phyloP scores from a whole-genome alignment of 768 basidiomycete genomes.

The Boletus rex-veris region DNA sequence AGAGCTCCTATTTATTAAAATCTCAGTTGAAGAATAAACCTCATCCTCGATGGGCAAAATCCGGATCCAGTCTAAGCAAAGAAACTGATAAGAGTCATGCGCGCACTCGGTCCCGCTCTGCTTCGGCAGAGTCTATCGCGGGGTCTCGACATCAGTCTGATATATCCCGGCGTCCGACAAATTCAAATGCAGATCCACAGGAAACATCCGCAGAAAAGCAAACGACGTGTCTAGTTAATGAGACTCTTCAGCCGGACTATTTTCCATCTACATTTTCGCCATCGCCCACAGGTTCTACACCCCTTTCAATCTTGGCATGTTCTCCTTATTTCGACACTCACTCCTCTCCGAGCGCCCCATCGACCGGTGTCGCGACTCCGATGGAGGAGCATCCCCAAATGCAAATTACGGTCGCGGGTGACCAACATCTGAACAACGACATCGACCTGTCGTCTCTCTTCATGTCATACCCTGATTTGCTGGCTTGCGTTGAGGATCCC shows the following conservation, averaged over 20 bases:
- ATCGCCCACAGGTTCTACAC: slow-evolving; percentile 30
- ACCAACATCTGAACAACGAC: slow-evolving; percentile 31
- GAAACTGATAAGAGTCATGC: slow-evolving; percentile 28
- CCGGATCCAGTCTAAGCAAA: slow-evolving; percentile 22
- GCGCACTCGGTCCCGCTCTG: slow-evolving; percentile 16
- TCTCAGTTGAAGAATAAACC: slow-evolving; percentile 68
- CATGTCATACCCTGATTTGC: slow-evolving; percentile 30
- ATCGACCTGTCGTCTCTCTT: slow-evolving; percentile 44
- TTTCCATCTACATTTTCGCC: slow-evolving; percentile 32
- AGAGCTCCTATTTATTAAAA: neutral
- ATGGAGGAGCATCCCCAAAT: slow-evolving; percentile 41
- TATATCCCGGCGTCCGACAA: neutral
- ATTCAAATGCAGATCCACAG: slow-evolving; percentile 1
- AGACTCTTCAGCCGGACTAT: slow-evolving; percentile 17
- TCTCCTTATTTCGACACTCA: slow-evolving; percentile 19
- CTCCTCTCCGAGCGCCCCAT: slow-evolving; percentile 28
- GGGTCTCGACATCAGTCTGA: slow-evolving; percentile 6
- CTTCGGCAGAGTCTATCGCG: slow-evolving; percentile 9
- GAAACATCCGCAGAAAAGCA: slow-evolving; percentile 5
- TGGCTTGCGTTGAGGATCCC: slow-evolving; percentile 12
- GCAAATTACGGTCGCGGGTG: slow-evolving; percentile 26
- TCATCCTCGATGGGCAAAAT: slow-evolving; percentile 56
- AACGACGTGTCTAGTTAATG: neutral
- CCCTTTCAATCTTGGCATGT: slow-evolving; percentile 8
- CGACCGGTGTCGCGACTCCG: slow-evolving; percentile 40